Conservation (phyloP, 208 protist species). For the Kentomonas sorsogonicus region DNA sequence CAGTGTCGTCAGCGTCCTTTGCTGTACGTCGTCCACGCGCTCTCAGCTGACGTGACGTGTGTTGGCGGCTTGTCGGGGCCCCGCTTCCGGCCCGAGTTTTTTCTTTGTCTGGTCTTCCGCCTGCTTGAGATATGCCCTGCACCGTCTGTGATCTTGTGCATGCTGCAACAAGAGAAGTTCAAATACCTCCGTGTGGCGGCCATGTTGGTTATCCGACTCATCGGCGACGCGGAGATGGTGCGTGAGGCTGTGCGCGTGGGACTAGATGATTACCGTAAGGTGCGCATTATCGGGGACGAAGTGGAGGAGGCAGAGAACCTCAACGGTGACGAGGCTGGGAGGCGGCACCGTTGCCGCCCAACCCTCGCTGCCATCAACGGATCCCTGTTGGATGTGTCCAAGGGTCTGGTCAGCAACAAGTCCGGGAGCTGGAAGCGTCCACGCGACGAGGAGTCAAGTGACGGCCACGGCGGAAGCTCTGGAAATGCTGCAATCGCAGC, state of each 20-base stretch:
- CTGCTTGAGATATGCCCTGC: constrained; percentile 65
- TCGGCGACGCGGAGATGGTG: constrained; percentile 43
- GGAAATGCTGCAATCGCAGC: too few relatives aligned
- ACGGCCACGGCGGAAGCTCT: too few relatives aligned
- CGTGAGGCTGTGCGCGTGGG: constrained; percentile 44
- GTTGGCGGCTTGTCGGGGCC: constrained; percentile 53
- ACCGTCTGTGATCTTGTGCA: constrained; percentile 44
- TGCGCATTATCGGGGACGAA: constrained; percentile 54
- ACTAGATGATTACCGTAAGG: constrained; percentile 71
- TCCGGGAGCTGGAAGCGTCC: too few relatives aligned
- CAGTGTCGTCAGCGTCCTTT: constrained; percentile 57
- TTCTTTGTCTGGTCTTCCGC: constrained; percentile 58
- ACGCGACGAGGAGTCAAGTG: too few relatives aligned
- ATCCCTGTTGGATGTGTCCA: too few relatives aligned
- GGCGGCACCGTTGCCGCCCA: neutral
- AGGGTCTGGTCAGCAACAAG: too few relatives aligned
- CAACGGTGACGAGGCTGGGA: neutral
- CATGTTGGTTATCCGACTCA: constrained; percentile 60
- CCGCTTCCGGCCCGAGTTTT: constrained; percentile 44
- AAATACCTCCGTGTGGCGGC: constrained; percentile 77
- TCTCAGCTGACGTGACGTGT: constrained; percentile 32
- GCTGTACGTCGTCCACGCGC: constrained; percentile 57
- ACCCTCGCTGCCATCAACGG: neutral
- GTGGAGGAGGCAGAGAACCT: constrained; percentile 21
- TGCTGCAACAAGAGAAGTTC: constrained; percentile 72